These are phyloP conservation scores for Trypanosoma melophagium DNA, from an alignment of 208 protist species.

Conservation along the genomic window DNA sequence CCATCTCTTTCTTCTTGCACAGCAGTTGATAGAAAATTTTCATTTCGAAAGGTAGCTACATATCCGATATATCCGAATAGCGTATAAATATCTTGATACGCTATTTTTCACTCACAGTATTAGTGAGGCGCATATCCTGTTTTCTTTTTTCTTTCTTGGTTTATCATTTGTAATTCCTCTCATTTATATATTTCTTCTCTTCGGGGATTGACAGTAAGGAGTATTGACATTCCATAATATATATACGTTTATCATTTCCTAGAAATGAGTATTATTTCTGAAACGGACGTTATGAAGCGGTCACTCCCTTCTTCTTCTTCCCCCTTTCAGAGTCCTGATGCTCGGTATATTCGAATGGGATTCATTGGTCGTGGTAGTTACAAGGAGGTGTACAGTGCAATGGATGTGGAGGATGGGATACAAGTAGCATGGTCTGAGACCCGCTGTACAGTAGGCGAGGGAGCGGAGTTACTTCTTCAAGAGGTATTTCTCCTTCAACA, in stretches of 20 bases:
- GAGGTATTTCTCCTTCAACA: constrained; percentile 69
- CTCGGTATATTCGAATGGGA: neutral
- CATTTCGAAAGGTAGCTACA: too few relatives aligned
- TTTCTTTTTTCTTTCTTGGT: neutral
- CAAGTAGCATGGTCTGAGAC: constrained; percentile 90
- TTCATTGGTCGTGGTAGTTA: constrained; percentile 25
- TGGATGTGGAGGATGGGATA: constrained; percentile 70
- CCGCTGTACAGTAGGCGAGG: constrained; percentile 8
- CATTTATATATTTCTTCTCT: too few relatives aligned
- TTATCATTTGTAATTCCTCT: neutral
- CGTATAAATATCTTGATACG: too few relatives aligned
- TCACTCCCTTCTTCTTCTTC: too few relatives aligned
- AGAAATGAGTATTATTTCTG: too few relatives aligned
- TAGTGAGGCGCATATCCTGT: neutral
- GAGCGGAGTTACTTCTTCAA: constrained; percentile 22
- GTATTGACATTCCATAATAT: neutral
- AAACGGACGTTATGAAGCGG: too few relatives aligned
- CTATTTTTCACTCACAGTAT: neutral
- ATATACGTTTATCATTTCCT: too few relatives aligned
- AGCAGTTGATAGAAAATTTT: too few relatives aligned
- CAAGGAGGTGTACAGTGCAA: constrained; percentile 50
- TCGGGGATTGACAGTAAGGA: too few relatives aligned
- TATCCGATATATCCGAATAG: too few relatives aligned
- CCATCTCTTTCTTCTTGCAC: too few relatives aligned
- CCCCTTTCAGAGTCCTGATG: neutral